Evolutionary conservation across 108 stramenopile genomes (phyloP), one percentile per base, ranked within the genome.

Genomic region (Skeletonema tropicum): DNA sequence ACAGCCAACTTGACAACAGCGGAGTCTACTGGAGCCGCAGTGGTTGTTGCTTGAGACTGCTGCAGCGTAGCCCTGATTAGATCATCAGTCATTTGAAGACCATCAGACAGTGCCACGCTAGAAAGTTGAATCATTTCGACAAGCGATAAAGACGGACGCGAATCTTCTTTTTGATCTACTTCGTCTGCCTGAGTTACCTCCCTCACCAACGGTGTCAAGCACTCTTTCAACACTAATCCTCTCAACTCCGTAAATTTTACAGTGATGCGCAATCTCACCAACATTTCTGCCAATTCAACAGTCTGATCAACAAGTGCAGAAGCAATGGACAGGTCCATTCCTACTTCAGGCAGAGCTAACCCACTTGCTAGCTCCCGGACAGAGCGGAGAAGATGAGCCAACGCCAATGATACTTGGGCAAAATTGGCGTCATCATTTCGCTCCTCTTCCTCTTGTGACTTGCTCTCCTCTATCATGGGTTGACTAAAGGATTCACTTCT

Each of bases 51-150:
- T 9, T 71, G 11, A 25, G 74, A 58, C 61, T 64, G 45, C 31
- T 79, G 70, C 11, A 90, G 70, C 31, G 88, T 86, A 31, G 88
- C 86, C 35, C 91, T 73, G 17, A 92, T 87, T 5, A 90, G 88
- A 68, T 94, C 94, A 76, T 94, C 94, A 17, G 92, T 83, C 68
- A 92, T 76, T 67, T 94, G 94, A 49, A 92, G 67, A 13, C 86
- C 89, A 82, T 94, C 94, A 14, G 90, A 89, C 31, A 94, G 55
- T 12, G 91, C 85, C 5, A 88, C 85, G 66, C 84, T 90, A 8
- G 89, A 89, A 57, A 89, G 68, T 61, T 93, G 90, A 13, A 89
- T 87, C 23, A 83, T 71, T 57, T 87, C 73, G 7, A 75, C 60
- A 25, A 90, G 74, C 19, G 73, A 68, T 5, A 57, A 13, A 15